A percentile compares a stretch with the other conserved stretches of the same genome.
Conservation (phyloP, 2,329 filamentous ascomycete species). For the Hirsutella minnesotensis region DNA sequence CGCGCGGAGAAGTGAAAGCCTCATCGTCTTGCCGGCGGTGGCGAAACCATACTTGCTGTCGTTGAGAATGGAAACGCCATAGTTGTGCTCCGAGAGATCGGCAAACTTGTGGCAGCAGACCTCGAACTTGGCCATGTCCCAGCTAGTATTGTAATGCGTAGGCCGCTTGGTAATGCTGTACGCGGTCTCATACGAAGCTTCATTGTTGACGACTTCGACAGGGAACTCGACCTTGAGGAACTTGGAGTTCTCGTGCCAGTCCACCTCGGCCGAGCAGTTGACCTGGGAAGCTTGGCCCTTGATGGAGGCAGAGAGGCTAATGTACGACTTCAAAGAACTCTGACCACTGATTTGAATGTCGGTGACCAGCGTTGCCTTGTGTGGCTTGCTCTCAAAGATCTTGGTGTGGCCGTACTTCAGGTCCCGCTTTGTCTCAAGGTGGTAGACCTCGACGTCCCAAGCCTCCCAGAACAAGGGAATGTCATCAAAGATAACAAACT, state of each 20-base stretch:
- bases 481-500: conserved; percentile 91
- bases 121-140: conserved; percentile 98
- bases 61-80: conserved; percentile 87
- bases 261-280: conserved; percentile 74
- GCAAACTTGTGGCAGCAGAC: conserved; percentile 94
- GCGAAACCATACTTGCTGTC: conserved; percentile 96
- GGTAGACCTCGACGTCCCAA: conserved; percentile 96
- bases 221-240: conserved; percentile 99
- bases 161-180: conserved; percentile 81
- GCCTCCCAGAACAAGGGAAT: conserved; percentile 96
- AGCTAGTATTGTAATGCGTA: conserved; percentile 94
- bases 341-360: conserved; percentile 78
- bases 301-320: conserved; percentile 62
- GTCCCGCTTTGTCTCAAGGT: conserved; percentile 75
- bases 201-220: conserved; percentile 78
- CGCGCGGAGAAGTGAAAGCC: conserved; percentile 71
- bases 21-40: conserved; percentile 79
- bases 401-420: conserved; percentile 55
- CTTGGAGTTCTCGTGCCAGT: conserved; percentile 95
- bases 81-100: conserved; percentile 76
- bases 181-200: conserved; percentile 91
- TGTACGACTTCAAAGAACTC: conserved; percentile 77
- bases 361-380: conserved; percentile 72
- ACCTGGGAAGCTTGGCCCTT: conserved; percentile 51
- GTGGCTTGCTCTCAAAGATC: conserved; percentile 58